Base-by-base conservation (phyloP, 495 filamentous ascomycete genomes). In the Alectoria sarmentosa region DNA sequence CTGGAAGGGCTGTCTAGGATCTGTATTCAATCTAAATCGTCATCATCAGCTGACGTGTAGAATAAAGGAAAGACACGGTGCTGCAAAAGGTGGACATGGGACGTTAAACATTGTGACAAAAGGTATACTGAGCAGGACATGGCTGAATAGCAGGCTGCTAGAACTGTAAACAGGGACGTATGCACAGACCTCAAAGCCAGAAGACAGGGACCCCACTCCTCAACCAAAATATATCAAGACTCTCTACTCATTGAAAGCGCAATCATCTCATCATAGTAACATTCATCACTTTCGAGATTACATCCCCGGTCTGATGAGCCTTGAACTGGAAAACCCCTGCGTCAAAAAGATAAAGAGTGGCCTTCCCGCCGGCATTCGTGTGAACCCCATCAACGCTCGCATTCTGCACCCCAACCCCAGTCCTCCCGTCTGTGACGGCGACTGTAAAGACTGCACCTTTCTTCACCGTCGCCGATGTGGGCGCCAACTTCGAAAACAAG, bases 381-480 rank as follows among this genome's bases (percentile, higher is more conserved):
- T 9, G 8, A 1, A 67, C 65, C 0, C 67, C 65, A 61, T 64
- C 52, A 46, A 67, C 64, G 2, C 4, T 46, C 30, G 67, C 67
- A 3, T 42, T 38, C 23, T 26, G 21, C 15, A 41, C n/a, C 32
- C 32, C 17, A 8, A 0, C 15, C 2, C 67, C 67, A 6, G 39
- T 60, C 15, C 5, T 26, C 37, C 67, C 67, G 59, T 69, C 61
- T 0, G 49, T 62, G 0, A 69, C 60, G 1, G 32, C 62, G 0
- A 67, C 49, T 8, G 54, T 62, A 15, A 21, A 8, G 1, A 7
- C 44, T 1, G 3, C 11, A 0, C 65, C 65, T n/a, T 58, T 41
- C 67, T 49, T 67, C 38, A 65, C 67, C n/a, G 56, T 56, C n/a
- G 65, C 26, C 6, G 17, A 0, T 15, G 4, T 13, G 4, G 67